Evolutionary conservation across 2,329 filamentous ascomycete genomes (phyloP), one percentile per base, ranked within the genome.

Genomic region (Xenoacremonium recifei): DNA sequence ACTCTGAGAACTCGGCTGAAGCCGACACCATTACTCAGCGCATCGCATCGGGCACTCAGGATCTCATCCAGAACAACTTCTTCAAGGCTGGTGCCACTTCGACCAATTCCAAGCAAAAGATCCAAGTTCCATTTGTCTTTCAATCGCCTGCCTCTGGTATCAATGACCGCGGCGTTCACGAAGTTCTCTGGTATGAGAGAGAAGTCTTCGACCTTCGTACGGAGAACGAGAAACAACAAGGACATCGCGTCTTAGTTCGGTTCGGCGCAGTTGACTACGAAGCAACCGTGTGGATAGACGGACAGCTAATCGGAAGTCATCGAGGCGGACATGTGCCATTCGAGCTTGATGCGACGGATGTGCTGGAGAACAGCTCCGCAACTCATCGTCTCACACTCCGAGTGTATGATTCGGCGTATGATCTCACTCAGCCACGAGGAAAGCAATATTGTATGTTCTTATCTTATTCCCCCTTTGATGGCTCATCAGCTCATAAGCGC

Each of bases 391-490:
- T 86, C 4, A 79, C 76, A 0, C 40, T 85, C 4, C 70, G 82
- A 3, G 77, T 84, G 0, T 76, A 75, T 29, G 82, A 86, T 59
- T 85, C 82, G 1, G 77, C 82, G 0, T 77, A 75, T 45, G 82
- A 86, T 45, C 63, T 85, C 6, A 75, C 76, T 0, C 82, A 86
- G 58, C 83, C 80, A 1, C 70, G 83, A 21, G 83, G 83, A 0
- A 87, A 87, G 59, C 83, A 87, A 60, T 82, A 82, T 54, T 83
- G 79, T n/a, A n/a, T n/a, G n/a, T n/a, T n/a, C n/a, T n/a, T n/a
- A n/a, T n/a, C n/a, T n/a, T n/a, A n/a, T n/a, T n/a, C n/a, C n/a
- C n/a, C n/a, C n/a, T n/a, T n/a, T n/a, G n/a, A n/a, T n/a, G n/a
- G n/a, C n/a, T n/a, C n/a, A n/a, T n/a, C n/a, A n/a, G n/a, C n/a